phyloP scores from a whole-genome alignment of 2,329 filamentous ascomycete genomes.

The Venturia oleaginea region DNA sequence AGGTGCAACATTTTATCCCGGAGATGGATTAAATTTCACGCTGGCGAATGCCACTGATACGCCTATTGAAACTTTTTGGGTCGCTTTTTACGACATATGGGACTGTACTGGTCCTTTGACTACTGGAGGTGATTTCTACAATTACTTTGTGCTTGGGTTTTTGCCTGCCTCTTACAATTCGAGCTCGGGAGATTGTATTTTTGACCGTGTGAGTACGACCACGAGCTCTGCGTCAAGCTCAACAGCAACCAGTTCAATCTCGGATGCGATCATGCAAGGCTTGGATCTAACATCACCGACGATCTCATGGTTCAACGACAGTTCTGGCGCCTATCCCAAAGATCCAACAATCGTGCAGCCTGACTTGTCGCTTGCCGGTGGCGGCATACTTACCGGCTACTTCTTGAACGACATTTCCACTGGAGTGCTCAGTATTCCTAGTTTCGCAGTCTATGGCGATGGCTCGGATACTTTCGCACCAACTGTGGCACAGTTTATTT shows the following conservation, averaged over 20 bases:
- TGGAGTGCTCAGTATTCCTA: slow-evolving; percentile 31
- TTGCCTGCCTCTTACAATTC: slow-evolving; percentile 17
- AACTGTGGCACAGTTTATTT: slow-evolving; percentile 22
- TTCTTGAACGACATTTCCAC: slow-evolving; percentile 17
- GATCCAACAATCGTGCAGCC: slow-evolving; percentile 19
- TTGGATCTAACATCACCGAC: neutral
- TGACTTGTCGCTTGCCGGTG: slow-evolving; percentile 17
- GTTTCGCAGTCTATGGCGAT: slow-evolving; percentile 23
- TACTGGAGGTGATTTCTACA: slow-evolving; percentile 36
- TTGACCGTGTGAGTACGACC: neutral
- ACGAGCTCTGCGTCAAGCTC: neutral
- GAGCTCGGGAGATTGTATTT: neutral
- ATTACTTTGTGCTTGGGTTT: slow-evolving; percentile 32
- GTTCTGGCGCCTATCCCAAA: slow-evolving; percentile 20
- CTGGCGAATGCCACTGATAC: slow-evolving; percentile 22
- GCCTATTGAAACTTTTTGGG: slow-evolving; percentile 14
- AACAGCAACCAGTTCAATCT: neutral
- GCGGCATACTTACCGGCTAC: slow-evolving; percentile 2
- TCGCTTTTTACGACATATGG: slow-evolving; percentile 20
- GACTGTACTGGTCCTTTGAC: slow-evolving; percentile 23
- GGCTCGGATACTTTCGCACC: slow-evolving; percentile 22
- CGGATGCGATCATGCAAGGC: neutral
- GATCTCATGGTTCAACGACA: slow-evolving; percentile 14
- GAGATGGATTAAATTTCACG: slow-evolving; percentile 22
- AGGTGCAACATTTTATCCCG: slow-evolving; percentile 29